Percentiles rank a stretch among this genome's conserved stretches.
Evolutionary conservation across 345 rosid species (phyloP).

Genomic region (Reutealis trisperma): DNA sequence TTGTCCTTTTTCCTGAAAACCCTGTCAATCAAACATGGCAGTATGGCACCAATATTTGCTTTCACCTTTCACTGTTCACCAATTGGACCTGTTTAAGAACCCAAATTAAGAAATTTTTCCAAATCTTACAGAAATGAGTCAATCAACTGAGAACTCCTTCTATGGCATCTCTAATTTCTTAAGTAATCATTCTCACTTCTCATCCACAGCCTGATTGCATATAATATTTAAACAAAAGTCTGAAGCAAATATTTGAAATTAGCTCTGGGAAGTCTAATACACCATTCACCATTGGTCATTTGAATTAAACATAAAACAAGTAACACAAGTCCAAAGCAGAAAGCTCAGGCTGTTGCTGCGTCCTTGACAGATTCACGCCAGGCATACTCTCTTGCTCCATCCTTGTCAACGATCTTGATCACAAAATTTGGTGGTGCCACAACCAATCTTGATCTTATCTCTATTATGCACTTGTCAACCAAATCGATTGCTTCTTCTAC

Average conservation of each 20-base stretch:
- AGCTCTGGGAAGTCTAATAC: background rate
- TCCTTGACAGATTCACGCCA: constrained; percentile 87
- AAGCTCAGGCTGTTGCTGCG: constrained; percentile 1
- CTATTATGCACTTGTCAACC: constrained; percentile 86
- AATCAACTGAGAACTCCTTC: too few relatives aligned
- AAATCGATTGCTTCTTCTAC: constrained; percentile 79
- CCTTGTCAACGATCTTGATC: constrained; percentile 92
- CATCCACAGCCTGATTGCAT: too few relatives aligned
- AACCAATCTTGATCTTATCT: constrained; percentile 87
- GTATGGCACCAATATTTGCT: too few relatives aligned
- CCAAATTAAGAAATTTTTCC: too few relatives aligned
- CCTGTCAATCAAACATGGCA: too few relatives aligned
- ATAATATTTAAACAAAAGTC: background rate
- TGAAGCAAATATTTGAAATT: background rate
- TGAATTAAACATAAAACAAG: background rate
- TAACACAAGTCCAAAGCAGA: background rate
- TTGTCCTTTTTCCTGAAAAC: too few relatives aligned
- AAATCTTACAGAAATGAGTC: too few relatives aligned
- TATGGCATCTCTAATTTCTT: too few relatives aligned
- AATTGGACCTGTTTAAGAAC: too few relatives aligned
- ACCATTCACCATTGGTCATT: background rate
- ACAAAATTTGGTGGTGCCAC: constrained; percentile 95
- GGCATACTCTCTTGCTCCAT: constrained; percentile 80
- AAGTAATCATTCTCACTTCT: too few relatives aligned
- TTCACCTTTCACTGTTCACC: too few relatives aligned